phyloP scores from a whole-genome alignment of 495 filamentous ascomycete species.

The Neurospora sp. region DNA sequence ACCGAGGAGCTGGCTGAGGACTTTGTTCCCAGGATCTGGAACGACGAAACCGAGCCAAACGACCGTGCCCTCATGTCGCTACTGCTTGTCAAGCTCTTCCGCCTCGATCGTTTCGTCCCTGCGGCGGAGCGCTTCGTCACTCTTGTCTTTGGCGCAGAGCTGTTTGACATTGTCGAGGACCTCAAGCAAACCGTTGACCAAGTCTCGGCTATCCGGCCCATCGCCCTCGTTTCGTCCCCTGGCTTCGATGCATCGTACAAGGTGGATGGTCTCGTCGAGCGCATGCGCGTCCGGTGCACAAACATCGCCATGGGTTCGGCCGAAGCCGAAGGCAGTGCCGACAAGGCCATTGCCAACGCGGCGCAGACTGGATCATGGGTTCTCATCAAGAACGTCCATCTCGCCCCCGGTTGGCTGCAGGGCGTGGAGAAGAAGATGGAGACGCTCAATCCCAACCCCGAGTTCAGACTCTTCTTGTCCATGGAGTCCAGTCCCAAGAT shows the following conservation, averaged over 20 bases:
- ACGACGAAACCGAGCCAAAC: conserved; percentile 47
- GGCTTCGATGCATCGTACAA: conserved; percentile 99
- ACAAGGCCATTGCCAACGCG: conserved; percentile 90
- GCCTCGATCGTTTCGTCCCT: conserved; percentile 89
- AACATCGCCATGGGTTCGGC: conserved; percentile 99
- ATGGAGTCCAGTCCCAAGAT: conserved; percentile 98
- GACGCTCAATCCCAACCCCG: conserved; percentile 83
- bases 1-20: conserved; percentile 82
- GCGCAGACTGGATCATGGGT: conserved; percentile 93
- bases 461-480: conserved; percentile 92
- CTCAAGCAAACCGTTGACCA: conserved; percentile 76
- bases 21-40: conserved; percentile 70
- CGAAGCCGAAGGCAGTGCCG: conserved; percentile 81
- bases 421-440: conserved; percentile 94
- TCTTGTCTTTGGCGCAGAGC: conserved; percentile 75
- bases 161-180: conserved; percentile 75
- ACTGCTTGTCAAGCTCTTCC: conserved; percentile 85
- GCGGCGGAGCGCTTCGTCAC: conserved; percentile 80
- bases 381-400: conserved; percentile 96
- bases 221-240: conserved; percentile 85
- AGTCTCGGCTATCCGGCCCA: conserved; percentile 73
- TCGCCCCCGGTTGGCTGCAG: conserved; percentile 92
- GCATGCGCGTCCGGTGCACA: conserved; percentile 68
- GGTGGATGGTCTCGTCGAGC: conserved; percentile 88
- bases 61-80: conserved; percentile 78